Evolutionary conservation across 2,329 filamentous ascomycete genomes (phyloP), one percentile per base, ranked within the genome.

Genomic region (Curvularia sp.): DNA sequence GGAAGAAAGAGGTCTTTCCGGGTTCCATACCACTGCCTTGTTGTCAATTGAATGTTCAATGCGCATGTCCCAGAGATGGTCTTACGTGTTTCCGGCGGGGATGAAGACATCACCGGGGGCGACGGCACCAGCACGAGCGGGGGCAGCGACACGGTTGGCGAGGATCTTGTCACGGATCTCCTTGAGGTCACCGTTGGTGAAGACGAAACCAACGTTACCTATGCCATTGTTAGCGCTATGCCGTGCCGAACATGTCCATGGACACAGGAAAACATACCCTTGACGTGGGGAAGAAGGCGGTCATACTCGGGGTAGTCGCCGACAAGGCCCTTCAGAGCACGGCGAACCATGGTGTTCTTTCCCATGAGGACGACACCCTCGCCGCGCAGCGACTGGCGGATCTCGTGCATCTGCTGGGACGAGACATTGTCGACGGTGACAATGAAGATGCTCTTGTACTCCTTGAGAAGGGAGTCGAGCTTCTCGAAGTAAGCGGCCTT

Each of bases 401-500:
- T 98, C 89, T 99, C 95, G 92, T 99, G 95, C 96, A 99, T 99
- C 89, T 99, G 96, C 89, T 99, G 95, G 75, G 95, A 99, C 83
- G 90, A 92, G 89, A 99, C 95, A 99, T 98, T 99, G 92, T 98
- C 77, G 67, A 79, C 77, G 79, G 80, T 88, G 82, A 97, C 93
- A 82, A 99, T 93, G 92, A 99, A 98, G 86, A 98, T 91, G 79
- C 91, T 94, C 82, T 88, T 88, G 90, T 96, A 98, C 82, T 93
- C 89, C 86, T 98, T 92, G 82, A 99, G 90, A 82, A 98, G 89
- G 83, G 82, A 82, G 90, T 97, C 96, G 82, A 99, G 93, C 93
- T 98, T 98, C 83, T 97, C 94, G 87, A 99, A 99, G 89, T 99
- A 97, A 82, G 82, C 91, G 82, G 92, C 88, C 89, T 98, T 99